phyloP scores from a whole-genome alignment of 345 rosid genomes.

The Eucalyptus tenuipes region DNA sequence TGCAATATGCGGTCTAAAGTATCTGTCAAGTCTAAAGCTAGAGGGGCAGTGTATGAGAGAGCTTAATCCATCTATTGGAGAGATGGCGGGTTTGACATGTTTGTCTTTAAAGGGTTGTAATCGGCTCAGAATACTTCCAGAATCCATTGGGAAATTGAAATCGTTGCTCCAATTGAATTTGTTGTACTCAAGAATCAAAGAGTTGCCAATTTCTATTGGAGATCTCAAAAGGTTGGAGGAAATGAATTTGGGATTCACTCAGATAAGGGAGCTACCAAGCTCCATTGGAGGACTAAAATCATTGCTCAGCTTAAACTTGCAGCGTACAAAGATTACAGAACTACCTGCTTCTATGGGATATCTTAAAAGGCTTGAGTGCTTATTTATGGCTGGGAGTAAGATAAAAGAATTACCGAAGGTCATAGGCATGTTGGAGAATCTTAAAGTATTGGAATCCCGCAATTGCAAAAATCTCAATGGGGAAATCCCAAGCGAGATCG shows the following conservation, averaged over 20 bases:
- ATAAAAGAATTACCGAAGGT: not conserved
- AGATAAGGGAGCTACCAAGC: not conserved
- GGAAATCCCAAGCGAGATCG: not conserved
- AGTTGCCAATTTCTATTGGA: not conserved
- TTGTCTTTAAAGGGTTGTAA: not conserved
- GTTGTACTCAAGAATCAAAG: not conserved
- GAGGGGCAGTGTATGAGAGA: not conserved
- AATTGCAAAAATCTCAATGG: not conserved
- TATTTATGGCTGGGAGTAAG: not conserved
- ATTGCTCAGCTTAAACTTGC: not conserved
- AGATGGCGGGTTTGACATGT: not conserved
- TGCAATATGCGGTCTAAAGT: not conserved
- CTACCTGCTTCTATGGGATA: not conserved
- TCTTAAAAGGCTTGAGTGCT: not conserved
- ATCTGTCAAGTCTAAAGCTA: not conserved
- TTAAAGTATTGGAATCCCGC: not conserved
- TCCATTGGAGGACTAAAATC: not conserved
- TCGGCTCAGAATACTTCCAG: not conserved
- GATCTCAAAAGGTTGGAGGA: not conserved
- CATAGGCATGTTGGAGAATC: not conserved
- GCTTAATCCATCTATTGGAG: not conserved
- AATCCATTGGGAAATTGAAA: not conserved
- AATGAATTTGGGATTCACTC: not conserved
- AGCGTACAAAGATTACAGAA: not conserved
- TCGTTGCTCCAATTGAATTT: not conserved